These are phyloP conservation scores for Melastoma candidum DNA, from an alignment of 441 rosid species.

Conservation along the genomic window DNA sequence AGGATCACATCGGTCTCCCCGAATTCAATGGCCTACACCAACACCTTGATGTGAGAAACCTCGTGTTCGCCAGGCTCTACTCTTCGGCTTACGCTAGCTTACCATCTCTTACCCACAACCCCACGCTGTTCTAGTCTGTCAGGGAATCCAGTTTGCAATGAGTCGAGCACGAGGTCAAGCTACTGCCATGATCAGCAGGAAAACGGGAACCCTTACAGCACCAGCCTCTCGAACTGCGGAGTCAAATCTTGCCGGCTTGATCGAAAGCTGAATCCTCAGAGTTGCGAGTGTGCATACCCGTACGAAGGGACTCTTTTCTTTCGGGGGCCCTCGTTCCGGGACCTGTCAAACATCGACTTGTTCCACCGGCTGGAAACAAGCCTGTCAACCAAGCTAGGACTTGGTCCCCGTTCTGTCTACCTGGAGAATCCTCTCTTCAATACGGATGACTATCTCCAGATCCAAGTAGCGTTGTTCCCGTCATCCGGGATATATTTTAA, in stretches of 20 bases:
- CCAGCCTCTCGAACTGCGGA: conserved; percentile 82
- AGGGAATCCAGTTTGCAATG: conserved; percentile 76
- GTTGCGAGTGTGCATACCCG: conserved; percentile 89
- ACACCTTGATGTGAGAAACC: conserved; percentile 46
- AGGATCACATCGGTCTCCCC: conserved; percentile 57
- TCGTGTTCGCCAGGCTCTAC: conserved; percentile 5
- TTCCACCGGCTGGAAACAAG: conserved; percentile 82
- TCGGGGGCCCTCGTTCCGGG: conserved; percentile 78
- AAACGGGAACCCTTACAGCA: conserved; percentile 51
- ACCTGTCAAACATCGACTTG: conserved; percentile 44
- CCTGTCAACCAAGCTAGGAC: conserved; percentile 60
- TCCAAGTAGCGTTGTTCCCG: conserved; percentile 76
- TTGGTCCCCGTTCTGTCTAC: conserved; percentile 80
- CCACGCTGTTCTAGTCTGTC: conserved; percentile 37
- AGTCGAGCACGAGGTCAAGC: conserved; percentile 49
- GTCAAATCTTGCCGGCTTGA: conserved; percentile 50
- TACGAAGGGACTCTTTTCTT: conserved; percentile 82
- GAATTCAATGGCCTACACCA: conserved; percentile 43
- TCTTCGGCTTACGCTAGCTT: not conserved
- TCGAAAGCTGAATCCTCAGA: conserved; percentile 85
- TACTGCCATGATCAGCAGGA: conserved; percentile 66
- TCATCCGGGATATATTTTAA: conserved; percentile 45
- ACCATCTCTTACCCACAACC: not conserved
- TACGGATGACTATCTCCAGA: conserved; percentile 81
- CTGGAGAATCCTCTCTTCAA: conserved; percentile 80